Evolutionary conservation across 495 filamentous ascomycete genomes (phyloP).

Genomic region (Penicillium bialowiezense): DNA sequence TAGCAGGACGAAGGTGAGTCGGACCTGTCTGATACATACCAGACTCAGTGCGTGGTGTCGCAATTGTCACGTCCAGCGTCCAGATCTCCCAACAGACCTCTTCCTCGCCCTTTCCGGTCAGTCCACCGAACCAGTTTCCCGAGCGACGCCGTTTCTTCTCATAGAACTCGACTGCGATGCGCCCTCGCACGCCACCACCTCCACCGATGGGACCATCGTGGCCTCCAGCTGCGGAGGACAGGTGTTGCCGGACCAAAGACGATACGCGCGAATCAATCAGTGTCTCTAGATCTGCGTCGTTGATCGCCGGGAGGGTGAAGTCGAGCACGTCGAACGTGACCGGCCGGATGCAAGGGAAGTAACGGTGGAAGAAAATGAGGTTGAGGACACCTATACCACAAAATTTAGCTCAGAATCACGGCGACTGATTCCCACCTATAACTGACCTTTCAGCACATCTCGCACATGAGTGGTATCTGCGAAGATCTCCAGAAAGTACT

Average conservation of each 20-base stretch:
- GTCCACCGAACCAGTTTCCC: constrained; percentile 61
- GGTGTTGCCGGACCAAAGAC: constrained; percentile 63
- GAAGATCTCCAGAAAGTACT: constrained; percentile 82
- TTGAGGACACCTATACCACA: constrained; percentile 73
- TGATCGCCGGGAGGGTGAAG: constrained; percentile 83
- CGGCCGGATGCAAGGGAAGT: constrained; percentile 85
- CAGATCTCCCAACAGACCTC: constrained; percentile 97
- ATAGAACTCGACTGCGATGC: constrained; percentile 88
- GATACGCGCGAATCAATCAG: constrained; percentile 85
- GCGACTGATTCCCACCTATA: no score
- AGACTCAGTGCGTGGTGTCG: constrained; percentile 81
- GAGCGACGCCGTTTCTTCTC: constrained; percentile 84
- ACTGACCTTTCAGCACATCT: constrained; percentile 84
- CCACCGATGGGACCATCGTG: constrained; percentile 43
- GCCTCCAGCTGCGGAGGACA: constrained; percentile 44
- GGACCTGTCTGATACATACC: constrained; percentile 50
- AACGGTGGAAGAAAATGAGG: constrained; percentile 98
- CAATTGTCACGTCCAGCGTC: constrained; percentile 87
- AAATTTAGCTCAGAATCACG: background rate
- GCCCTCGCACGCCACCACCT: constrained; percentile 58
- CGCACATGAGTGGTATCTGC: constrained; percentile 77
- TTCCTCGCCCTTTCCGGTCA: constrained; percentile 68
- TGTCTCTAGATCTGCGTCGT: constrained; percentile 84
- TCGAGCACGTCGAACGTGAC: constrained; percentile 86
- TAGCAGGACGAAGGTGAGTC: background rate